A percentile compares a stretch with the other conserved stretches of the same genome.
Conservation (phyloP, 176 grass and related monocot genomes). For the Puccinellia tenuiflora region DNA sequence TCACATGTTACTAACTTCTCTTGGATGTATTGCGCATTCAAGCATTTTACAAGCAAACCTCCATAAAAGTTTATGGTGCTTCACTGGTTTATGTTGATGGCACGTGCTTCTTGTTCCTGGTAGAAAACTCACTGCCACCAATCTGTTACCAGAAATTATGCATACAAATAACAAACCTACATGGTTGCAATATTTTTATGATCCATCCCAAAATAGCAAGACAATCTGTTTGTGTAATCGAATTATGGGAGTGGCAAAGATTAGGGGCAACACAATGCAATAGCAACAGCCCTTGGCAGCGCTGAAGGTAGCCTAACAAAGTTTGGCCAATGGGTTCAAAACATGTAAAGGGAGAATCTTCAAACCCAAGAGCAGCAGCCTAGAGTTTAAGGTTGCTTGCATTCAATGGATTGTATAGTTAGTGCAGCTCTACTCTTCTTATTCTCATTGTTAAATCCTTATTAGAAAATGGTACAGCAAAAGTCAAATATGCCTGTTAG, state of each 20-base stretch:
- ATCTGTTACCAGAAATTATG: slow-evolving; percentile 3
- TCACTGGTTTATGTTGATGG: not conserved
- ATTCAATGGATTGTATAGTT: not conserved
- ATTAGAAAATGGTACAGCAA: not conserved
- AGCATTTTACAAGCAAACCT: not conserved
- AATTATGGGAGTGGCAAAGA: not conserved
- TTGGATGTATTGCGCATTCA: not conserved
- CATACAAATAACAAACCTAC: not conserved
- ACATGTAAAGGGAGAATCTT: not conserved
- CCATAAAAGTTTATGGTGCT: not conserved
- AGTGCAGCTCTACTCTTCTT: not conserved
- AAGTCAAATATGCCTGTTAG: slow-evolving; percentile 1
- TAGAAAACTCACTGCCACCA: not conserved
- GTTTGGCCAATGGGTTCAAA: not conserved
- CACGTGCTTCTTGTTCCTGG: not conserved
- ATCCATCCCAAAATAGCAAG: not conserved
- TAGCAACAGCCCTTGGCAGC: not conserved
- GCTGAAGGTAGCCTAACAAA: not conserved
- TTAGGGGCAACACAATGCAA: not conserved
- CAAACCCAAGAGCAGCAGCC: not conserved
- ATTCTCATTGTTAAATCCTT: not conserved
- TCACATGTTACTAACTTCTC: not conserved
- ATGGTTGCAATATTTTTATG: not conserved
- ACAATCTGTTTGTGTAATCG: not conserved
- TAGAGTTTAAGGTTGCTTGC: slow-evolving; percentile 5